These are phyloP conservation scores for Gaeumannomyces sp. DNA, from an alignment of 2,329 filamentous ascomycete genomes.

Conservation along the genomic window DNA sequence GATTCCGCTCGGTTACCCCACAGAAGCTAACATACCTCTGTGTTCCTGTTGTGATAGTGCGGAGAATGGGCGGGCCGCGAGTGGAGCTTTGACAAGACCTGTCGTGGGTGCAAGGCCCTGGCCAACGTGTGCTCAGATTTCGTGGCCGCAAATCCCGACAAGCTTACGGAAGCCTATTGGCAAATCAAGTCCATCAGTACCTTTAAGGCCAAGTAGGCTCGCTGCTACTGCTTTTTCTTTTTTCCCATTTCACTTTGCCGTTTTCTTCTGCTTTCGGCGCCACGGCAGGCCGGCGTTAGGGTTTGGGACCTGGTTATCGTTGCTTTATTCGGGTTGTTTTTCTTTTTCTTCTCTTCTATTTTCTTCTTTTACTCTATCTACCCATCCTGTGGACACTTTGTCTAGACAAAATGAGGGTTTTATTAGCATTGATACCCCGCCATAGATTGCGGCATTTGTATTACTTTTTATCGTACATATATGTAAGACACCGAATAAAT, in stretches of 20 bases:
- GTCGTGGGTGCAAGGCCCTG: constrained; percentile 45
- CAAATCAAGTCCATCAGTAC: constrained; percentile 65
- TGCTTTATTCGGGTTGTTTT: constrained; percentile 1
- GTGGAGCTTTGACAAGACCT: constrained; percentile 49
- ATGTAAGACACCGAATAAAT: no score
- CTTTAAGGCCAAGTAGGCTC: constrained; percentile 33
- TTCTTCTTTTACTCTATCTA: constrained; percentile 1
- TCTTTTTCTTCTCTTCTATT: not conserved
- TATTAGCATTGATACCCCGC: not conserved
- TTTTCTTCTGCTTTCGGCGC: not conserved
- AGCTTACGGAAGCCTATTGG: constrained; percentile 72
- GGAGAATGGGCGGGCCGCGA: constrained; percentile 76
- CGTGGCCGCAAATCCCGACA: constrained; percentile 63
- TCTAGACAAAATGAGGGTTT: not conserved
- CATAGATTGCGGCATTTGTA: not conserved
- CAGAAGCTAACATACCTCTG: not conserved
- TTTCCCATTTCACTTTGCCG: not conserved
- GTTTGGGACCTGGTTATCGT: not conserved
- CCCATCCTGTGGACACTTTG: not conserved
- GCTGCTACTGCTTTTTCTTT: not conserved
- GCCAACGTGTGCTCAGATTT: constrained; percentile 64
- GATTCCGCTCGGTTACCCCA: not conserved
- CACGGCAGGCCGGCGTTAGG: not conserved
- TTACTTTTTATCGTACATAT: not conserved
- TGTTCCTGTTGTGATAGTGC: constrained; percentile 38